Percentiles rank a stretch among this genome's conserved stretches.
Evolutionary conservation across 495 filamentous ascomycete species (phyloP).

Genomic region (Xylaria cubensis): DNA sequence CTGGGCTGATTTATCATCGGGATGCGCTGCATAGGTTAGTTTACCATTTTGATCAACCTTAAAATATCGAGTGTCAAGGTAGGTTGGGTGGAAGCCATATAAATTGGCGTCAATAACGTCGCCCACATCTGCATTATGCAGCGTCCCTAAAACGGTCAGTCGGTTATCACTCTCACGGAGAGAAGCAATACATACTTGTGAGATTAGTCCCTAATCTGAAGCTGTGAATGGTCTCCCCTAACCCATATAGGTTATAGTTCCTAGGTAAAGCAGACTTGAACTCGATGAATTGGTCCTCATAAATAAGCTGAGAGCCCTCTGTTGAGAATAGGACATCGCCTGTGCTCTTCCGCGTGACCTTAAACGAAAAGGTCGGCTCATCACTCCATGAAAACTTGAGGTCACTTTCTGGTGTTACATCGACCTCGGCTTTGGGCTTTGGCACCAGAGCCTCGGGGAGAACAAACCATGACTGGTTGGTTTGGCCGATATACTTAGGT

Average conservation of each 20-base stretch:
- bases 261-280: slow-evolving; percentile 74
- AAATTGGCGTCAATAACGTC: slow-evolving; percentile 74
- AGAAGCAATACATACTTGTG: slow-evolving; percentile 60
- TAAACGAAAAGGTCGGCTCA: slow-evolving; percentile 77
- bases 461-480: slow-evolving; percentile 72
- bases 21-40: slow-evolving; percentile 59
- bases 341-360: slow-evolving; percentile 64
- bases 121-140: slow-evolving; percentile 73
- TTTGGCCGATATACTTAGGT: slow-evolving; percentile 66
- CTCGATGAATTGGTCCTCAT: slow-evolving; percentile 82
- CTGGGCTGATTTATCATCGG: slow-evolving; percentile 57
- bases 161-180: neutral
- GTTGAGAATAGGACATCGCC: slow-evolving; percentile 79
- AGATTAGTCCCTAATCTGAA: slow-evolving; percentile 76
- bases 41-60: slow-evolving; percentile 58
- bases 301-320: slow-evolving; percentile 69
- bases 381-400: slow-evolving; percentile 67
- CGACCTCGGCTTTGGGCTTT: slow-evolving; percentile 57
- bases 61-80: slow-evolving; percentile 79
- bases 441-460: slow-evolving; percentile 70
- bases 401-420: slow-evolving; percentile 39
- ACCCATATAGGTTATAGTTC: slow-evolving; percentile 79
- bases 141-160: slow-evolving; percentile 54
- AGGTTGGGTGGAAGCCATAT: slow-evolving; percentile 83
- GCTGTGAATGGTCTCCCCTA: slow-evolving; percentile 81